Conservation (phyloP, 2,329 filamentous ascomycete species). For the Aspergillus fumigatiaffinis region DNA sequence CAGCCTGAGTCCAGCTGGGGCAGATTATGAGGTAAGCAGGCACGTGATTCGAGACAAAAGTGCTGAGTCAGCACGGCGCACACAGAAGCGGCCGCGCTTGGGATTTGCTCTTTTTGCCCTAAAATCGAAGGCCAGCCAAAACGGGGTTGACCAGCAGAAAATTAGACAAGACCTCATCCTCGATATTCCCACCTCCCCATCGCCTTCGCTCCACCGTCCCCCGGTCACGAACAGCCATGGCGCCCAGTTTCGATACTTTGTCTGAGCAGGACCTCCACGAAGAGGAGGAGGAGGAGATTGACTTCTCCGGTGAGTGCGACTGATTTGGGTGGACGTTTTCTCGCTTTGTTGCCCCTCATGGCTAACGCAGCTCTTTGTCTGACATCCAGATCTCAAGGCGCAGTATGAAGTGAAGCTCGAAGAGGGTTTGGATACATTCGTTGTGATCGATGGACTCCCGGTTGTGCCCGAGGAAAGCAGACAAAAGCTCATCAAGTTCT, state of each 20-base stretch:
- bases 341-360: constrained; percentile 26
- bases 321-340: constrained; percentile 10
- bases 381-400: constrained; percentile 68
- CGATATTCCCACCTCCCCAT: constrained; percentile 12
- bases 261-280: constrained; percentile 89
- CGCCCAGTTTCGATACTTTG: constrained; percentile 87
- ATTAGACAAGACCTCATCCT: constrained; percentile 24
- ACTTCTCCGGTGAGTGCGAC: constrained; percentile 64
- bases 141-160: constrained; percentile 27
- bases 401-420: constrained; percentile 95
- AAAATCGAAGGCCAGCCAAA: constrained; percentile 18
- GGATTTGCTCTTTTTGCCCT: constrained; percentile 34
- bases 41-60: constrained; percentile 9
- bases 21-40: not conserved
- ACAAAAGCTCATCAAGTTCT: constrained; percentile 91
- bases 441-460: constrained; percentile 92
- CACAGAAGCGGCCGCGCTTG: constrained; percentile 30
- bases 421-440: constrained; percentile 92
- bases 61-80: constrained; percentile 24
- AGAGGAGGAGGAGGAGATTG: constrained; percentile 88
- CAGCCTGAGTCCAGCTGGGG: not conserved
- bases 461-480: constrained; percentile 85
- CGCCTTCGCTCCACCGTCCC: constrained; percentile 18
- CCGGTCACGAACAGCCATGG: constrained; percentile 62
- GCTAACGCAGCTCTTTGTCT: constrained; percentile 12